Base-by-base conservation (phyloP, 2,329 filamentous ascomycete species). In the Cladosporium austrohemisphaericum region DNA sequence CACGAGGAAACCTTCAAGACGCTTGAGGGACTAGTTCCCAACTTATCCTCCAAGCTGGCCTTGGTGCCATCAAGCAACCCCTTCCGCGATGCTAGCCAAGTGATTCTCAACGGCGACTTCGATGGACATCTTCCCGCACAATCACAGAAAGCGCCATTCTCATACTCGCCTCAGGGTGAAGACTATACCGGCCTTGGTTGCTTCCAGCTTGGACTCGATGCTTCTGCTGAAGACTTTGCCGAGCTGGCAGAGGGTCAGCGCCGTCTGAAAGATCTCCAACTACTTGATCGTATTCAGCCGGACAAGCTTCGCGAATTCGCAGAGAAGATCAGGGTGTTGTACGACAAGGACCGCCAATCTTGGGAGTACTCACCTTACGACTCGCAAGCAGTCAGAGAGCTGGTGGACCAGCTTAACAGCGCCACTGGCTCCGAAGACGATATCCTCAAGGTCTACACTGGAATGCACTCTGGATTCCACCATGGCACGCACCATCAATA, bases 191-290 rank as follows among this genome's bases (percentile, higher is more conserved):
- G 54, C 43, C 46, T 53, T 35, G 47, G 47, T 40, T 57, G 74
- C 50, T 76, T 75, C 48, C 73, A 73, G 18, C 55, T 76, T 1
- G 73, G 74, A 2, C 66, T 72, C 3, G 67, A 74, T 28, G 62
- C 67, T 4, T 62, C 69, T 1, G 52, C 62, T 10, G 59, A 68
- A 25, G 67, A 70, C 5, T 77, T 76, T 48, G 63, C 68, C 2
- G 70, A 74, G 33, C 62, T 77, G 19, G 62, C 74, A 25, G 62
- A 69, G 35, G 70, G 71, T 4, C 74, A 77, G 53, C 60, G 64
- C 49, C 68, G 68, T 11, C 61, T 76, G 1, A 68, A 67, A 50
- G 60, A 65, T 6, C 63, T 75, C 1, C 63, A 64, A 0, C 59
- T 76, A 25, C 65, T 76, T 9, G 55, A 73, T 32, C 64, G 66